Evolutionary conservation across 2,329 filamentous ascomycete species (phyloP).

Genomic region (Neoarthrinium moseri): DNA sequence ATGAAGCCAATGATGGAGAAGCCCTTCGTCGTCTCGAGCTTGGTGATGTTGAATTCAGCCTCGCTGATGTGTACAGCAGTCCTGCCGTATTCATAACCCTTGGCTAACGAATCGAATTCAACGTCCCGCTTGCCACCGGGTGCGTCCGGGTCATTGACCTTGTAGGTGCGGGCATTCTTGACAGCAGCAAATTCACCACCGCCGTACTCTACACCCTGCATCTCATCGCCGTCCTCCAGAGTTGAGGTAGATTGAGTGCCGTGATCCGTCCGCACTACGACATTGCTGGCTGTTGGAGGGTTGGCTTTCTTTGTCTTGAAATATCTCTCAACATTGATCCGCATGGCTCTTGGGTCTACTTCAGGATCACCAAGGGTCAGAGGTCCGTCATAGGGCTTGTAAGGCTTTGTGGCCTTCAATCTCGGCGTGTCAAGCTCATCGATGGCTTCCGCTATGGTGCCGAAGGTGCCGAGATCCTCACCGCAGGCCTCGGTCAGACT

Average conservation of each 20-base stretch:
- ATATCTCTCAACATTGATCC: constrained; percentile 87
- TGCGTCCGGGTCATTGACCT: constrained; percentile 70
- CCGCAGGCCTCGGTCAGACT: constrained; percentile 66
- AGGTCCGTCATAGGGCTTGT: constrained; percentile 75
- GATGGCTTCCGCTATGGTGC: constrained; percentile 84
- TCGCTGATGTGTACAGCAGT: constrained; percentile 88
- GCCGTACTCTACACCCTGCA: constrained; percentile 46
- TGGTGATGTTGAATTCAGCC: constrained; percentile 85
- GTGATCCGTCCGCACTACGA: constrained; percentile 56
- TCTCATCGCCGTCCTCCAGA: constrained; percentile 43
- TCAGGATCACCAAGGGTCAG: constrained; percentile 77
- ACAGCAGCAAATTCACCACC: constrained; percentile 61
- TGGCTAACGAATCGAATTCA: constrained; percentile 79
- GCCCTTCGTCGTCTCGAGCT: constrained; percentile 71
- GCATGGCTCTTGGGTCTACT: constrained; percentile 72
- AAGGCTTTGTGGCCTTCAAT: constrained; percentile 72
- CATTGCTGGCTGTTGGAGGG: constrained; percentile 74
- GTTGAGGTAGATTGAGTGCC: constrained; percentile 52
- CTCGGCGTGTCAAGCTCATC: constrained; percentile 75
- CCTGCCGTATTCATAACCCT: constrained; percentile 89
- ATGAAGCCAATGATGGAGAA: constrained; percentile 90
- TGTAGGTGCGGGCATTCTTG: constrained; percentile 77
- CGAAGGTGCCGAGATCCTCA: constrained; percentile 57
- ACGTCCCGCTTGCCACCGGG: constrained; percentile 82
- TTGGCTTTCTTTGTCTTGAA: constrained; percentile 79